These are phyloP conservation scores for Mycena polygramma DNA, from an alignment of 768 basidiomycete genomes.

Conservation along the genomic window DNA sequence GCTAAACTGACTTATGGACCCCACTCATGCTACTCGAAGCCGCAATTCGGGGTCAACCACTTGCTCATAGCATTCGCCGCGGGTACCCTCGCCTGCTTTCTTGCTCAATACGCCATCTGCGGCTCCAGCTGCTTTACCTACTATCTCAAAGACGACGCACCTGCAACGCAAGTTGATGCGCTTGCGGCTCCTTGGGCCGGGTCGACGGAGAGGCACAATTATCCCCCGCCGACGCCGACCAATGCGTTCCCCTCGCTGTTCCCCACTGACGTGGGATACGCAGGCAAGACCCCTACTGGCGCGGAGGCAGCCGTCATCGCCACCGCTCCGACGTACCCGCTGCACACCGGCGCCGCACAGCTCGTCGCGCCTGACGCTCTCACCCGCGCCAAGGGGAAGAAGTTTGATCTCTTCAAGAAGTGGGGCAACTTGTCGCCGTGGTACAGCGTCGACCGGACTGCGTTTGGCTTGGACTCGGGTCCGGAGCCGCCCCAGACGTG, in stretches of 20 bases:
- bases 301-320: slow-evolving; percentile 80
- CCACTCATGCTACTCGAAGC: slow-evolving; percentile 39
- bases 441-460: slow-evolving; percentile 76
- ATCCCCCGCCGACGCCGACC: slow-evolving; percentile 80
- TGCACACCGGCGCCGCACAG: slow-evolving; percentile 77
- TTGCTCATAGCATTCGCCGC: slow-evolving; percentile 65
- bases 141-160: slow-evolving; percentile 21
- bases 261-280: slow-evolving; percentile 82
- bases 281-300: slow-evolving; percentile 84
- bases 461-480: slow-evolving; percentile 81
- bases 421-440: slow-evolving; percentile 93
- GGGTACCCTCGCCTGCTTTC: slow-evolving; percentile 64
- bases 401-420: slow-evolving; percentile 77
- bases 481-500: slow-evolving; percentile 81
- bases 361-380: slow-evolving; percentile 66
- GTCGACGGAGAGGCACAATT: slow-evolving; percentile 76
- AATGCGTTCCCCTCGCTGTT: slow-evolving; percentile 81
- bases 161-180: slow-evolving; percentile 37
- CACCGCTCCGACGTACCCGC: slow-evolving; percentile 83
- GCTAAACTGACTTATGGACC: slow-evolving; percentile 20
- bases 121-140: slow-evolving; percentile 54
- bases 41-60: slow-evolving; percentile 53
- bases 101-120: slow-evolving; percentile 64
- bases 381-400: slow-evolving; percentile 45
- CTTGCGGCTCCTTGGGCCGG: slow-evolving; percentile 79